Evolutionary conservation across 2,329 filamentous ascomycete genomes (phyloP), one percentile per base, ranked within the genome.

Genomic region (Blastomyces percursus): DNA sequence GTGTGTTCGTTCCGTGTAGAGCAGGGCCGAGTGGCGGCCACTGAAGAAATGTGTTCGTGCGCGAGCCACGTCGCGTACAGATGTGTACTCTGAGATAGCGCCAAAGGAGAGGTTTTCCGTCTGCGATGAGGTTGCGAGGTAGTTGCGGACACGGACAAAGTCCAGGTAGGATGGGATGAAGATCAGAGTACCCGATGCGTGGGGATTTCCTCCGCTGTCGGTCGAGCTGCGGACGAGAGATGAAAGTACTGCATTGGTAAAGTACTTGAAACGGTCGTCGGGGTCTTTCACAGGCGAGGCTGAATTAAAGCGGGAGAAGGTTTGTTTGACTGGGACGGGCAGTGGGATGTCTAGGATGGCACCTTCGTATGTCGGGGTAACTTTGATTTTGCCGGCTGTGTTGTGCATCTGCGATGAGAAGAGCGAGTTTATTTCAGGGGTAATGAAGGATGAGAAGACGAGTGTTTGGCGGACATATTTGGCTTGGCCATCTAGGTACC

Each of bases 1-100:
- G 76, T 99, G 94, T n/a, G 92, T 90, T 64, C 94, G 86, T 74
- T 96, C 93, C 1, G 92, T 95, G 77, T 97, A 99, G 19, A 99
- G 79, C 48, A 99, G 77, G 21, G 97, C 82, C 24, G 85, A 85
- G 72, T 96, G 89, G 19, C 91, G 82, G 5, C 92, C 94, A 48
- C 80, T 88, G 66, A 91, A 78, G 76, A 99, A 97, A 72, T 96
- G 90, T 14, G 89, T 92, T 30, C 93, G 83, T 9, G 93, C 91
- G 48, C 93, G 86, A 51, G 90, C 87, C 38, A 91, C 87, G 66
- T 96, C 91, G 8, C 86, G 83, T 8, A 87, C 79, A 55, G 89
- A 84, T 0, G 89, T 88, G 74, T 97, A 97, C 75, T 99, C 94
- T 63, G 89, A 92, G 46, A 99, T 87, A 40, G 86, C 85, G 61